These are phyloP conservation scores for Venturia nashicola DNA, from an alignment of 2,329 filamentous ascomycete species.

Conservation along the genomic window DNA sequence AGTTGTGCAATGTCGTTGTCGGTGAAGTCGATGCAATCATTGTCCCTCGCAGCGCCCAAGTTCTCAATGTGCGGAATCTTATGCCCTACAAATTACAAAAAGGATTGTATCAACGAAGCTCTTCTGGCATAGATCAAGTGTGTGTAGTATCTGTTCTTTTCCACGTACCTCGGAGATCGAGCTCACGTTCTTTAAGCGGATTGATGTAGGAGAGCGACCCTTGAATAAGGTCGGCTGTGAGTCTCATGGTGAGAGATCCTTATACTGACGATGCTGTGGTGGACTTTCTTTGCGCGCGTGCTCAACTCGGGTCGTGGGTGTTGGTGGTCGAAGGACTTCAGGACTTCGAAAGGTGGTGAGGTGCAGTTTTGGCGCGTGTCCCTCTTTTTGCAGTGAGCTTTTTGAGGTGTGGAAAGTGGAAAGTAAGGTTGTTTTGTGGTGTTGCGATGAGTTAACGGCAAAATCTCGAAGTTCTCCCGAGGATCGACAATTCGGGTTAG, in stretches of 20 bases:
- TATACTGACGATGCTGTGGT: background rate
- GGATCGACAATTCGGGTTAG: background rate
- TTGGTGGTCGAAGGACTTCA: background rate
- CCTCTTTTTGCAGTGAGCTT: background rate
- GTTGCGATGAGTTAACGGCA: background rate
- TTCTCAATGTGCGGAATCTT: conserved; percentile 98
- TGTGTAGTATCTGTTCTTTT: conserved; percentile 97
- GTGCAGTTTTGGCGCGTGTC: background rate
- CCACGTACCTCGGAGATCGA: conserved; percentile 94
- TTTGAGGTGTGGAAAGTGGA: background rate
- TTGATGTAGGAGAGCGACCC: conserved; percentile 96
- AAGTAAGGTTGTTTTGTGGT: background rate
- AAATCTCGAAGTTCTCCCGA: background rate
- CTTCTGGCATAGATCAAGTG: conserved; percentile 32
- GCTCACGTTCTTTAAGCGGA: conserved; percentile 94
- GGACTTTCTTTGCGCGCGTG: background rate
- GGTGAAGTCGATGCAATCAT: conserved; percentile 95
- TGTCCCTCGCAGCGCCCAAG: conserved; percentile 86
- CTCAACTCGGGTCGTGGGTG: background rate
- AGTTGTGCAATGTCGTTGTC: conserved; percentile 92
- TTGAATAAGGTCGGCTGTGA: conserved; percentile 90
- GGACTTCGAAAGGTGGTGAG: no score
- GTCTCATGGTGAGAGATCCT: conserved; percentile 56
- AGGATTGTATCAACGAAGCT: conserved; percentile 74
- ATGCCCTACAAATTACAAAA: conserved; percentile 59